phyloP scores from a whole-genome alignment of 1,284 basidiomycete genomes.

The Tilletia setariae region DNA sequence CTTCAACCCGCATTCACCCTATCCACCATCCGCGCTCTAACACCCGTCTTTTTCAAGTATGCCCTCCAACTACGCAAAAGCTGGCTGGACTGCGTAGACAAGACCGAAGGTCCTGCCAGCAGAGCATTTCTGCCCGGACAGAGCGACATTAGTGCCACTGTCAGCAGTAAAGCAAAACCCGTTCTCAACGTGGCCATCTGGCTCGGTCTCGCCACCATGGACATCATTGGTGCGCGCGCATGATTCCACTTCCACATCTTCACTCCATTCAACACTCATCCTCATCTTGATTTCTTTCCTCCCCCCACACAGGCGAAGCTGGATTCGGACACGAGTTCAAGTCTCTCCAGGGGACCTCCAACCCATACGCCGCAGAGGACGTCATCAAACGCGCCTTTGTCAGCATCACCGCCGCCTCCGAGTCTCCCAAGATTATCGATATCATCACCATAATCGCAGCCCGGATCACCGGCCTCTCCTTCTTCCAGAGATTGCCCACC shows the following conservation, averaged over 20 bases:
- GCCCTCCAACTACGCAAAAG: constrained; percentile 23
- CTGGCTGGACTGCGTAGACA: constrained; percentile 30
- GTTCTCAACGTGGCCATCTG: constrained; percentile 34
- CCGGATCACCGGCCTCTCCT: background rate
- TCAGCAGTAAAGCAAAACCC: constrained; percentile 16
- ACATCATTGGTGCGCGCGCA: constrained; percentile 40
- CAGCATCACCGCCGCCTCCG: background rate
- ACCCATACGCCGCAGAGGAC: background rate
- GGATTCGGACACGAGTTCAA: constrained; percentile 47
- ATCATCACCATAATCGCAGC: background rate
- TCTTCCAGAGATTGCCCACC: background rate
- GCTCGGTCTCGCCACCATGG: constrained; percentile 34
- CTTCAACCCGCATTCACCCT: constrained; percentile 46
- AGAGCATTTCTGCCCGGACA: constrained; percentile 10
- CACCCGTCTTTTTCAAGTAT: constrained; percentile 38
- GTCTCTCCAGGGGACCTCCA: background rate
- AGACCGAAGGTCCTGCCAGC: background rate
- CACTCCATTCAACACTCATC: no score
- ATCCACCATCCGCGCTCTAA: constrained; percentile 37
- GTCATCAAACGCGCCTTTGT: background rate
- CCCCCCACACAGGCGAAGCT: constrained; percentile 25
- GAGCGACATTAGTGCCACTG: background rate
- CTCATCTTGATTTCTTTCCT: no score
- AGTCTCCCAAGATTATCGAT: background rate
- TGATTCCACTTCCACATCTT: no score